Conservation (phyloP, 139 green algal species). For the Raphidocelis subcapitata region DNA sequence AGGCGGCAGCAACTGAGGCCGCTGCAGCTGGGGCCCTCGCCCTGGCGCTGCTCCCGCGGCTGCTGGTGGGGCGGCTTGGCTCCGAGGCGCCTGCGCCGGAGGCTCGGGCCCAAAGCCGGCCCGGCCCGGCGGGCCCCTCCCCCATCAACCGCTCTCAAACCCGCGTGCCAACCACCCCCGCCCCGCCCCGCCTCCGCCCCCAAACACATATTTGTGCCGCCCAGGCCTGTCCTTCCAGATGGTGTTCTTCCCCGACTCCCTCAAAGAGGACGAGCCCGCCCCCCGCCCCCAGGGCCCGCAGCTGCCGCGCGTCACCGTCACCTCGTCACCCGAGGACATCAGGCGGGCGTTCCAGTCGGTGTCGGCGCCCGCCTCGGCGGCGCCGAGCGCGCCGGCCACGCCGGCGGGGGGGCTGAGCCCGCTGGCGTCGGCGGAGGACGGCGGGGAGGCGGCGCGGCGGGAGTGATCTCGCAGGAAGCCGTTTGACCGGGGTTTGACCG, state of each 20-base stretch:
- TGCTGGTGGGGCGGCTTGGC: neutral
- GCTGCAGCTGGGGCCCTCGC: neutral
- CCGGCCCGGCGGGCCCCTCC: too few relatives aligned
- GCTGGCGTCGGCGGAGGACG: too few relatives aligned
- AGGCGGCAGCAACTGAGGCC: too few relatives aligned
- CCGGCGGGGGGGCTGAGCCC: too few relatives aligned
- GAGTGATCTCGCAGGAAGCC: too few relatives aligned
- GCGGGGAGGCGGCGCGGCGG: too few relatives aligned
- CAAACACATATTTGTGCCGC: neutral
- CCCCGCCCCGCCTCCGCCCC: neutral
- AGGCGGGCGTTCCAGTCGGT: conserved; percentile 30
- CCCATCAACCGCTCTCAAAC: too few relatives aligned
- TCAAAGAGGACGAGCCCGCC: conserved; percentile 33
- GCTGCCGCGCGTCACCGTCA: conserved; percentile 46
- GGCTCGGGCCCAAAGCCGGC: neutral
- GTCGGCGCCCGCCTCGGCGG: neutral
- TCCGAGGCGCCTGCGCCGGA: neutral
- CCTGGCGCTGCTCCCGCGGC: neutral
- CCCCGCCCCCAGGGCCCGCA: conserved; percentile 20
- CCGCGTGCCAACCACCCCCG: too few relatives aligned
- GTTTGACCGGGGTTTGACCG: too few relatives aligned
- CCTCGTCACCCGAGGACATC: conserved; percentile 31
- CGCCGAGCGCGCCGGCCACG: too few relatives aligned
- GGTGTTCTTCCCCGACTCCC: conserved; percentile 42
- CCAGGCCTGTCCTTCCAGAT: conserved; percentile 56